These are phyloP conservation scores for Tuber indicum DNA, from an alignment of 495 filamentous ascomycete species.

Conservation along the genomic window DNA sequence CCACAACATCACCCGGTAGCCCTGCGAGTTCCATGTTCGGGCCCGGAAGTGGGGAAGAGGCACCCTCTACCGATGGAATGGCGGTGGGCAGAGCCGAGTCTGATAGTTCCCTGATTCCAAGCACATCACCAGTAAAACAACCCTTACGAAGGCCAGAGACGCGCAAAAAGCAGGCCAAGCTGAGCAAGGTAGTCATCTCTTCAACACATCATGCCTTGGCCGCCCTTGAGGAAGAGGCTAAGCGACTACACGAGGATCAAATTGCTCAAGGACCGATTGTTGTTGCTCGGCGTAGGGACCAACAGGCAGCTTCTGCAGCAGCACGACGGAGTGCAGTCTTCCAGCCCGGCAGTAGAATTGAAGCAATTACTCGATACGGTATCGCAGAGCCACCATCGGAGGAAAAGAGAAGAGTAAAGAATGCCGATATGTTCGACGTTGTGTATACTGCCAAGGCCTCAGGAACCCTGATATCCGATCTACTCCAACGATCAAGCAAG, in stretches of 20 bases:
- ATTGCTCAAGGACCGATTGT: constrained; percentile 40
- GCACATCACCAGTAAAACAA: not conserved
- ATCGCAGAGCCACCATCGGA: constrained; percentile 36
- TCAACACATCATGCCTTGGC: constrained; percentile 39
- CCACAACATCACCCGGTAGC: not conserved
- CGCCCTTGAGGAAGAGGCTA: constrained; percentile 37
- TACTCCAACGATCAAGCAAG: constrained; percentile 36
- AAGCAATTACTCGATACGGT: constrained; percentile 37
- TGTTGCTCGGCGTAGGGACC: constrained; percentile 38
- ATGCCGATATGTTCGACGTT: constrained; percentile 34
- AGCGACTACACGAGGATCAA: constrained; percentile 38
- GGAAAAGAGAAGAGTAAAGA: constrained; percentile 28
- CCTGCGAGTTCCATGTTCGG: not conserved
- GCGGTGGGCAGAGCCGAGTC: not conserved
- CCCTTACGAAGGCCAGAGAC: constrained; percentile 13
- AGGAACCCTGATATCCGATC: constrained; percentile 26
- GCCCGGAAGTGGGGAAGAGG: not conserved
- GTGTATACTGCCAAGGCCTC: constrained; percentile 35
- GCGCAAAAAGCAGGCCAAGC: constrained; percentile 20
- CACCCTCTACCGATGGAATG: not conserved
- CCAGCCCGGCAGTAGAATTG: constrained; percentile 37
- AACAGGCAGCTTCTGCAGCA: constrained; percentile 37
- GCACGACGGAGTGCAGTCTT: constrained; percentile 34
- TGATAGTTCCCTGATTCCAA: not conserved
- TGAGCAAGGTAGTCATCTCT: constrained; percentile 39